A percentile compares a stretch with the other conserved stretches of the same genome.
These are phyloP conservation scores for Emericellopsis cladophorae DNA, from an alignment of 2,329 filamentous ascomycete genomes.

Conservation along the genomic window DNA sequence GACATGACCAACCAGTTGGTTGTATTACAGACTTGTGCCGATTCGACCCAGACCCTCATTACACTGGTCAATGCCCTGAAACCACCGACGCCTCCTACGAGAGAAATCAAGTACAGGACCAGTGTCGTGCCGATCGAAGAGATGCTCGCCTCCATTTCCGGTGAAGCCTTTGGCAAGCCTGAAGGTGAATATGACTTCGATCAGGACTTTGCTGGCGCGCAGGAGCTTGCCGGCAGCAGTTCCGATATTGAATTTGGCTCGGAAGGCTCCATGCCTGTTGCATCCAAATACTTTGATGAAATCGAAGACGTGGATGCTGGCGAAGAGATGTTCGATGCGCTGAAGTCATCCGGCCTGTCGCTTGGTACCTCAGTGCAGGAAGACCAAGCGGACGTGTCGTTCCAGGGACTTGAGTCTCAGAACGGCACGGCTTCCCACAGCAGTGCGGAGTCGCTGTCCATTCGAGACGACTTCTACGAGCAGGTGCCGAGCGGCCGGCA, in stretches of 20 bases:
- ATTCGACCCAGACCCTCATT: constrained; percentile 89
- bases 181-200: constrained; percentile 51
- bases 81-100: constrained; percentile 73
- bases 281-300: constrained; percentile 33
- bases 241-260: constrained; percentile 16
- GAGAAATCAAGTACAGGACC: constrained; percentile 75
- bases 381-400: constrained; percentile 20
- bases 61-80: constrained; percentile 65
- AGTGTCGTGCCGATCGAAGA: constrained; percentile 77
- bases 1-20: constrained; percentile 78
- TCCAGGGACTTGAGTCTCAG: constrained; percentile 14
- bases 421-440: constrained; percentile 4
- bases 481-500: constrained; percentile 39
- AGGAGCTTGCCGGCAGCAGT: constrained; percentile 29
- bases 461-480: constrained; percentile 68
- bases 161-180: constrained; percentile 61
- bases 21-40: constrained; percentile 87
- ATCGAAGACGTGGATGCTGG: constrained; percentile 18
- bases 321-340: constrained; percentile 36
- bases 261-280: constrained; percentile 18
- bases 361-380: constrained; percentile 19
- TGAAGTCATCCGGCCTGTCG: constrained; percentile 18
- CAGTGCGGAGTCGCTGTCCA: constrained; percentile 41
- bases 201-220: constrained; percentile 45
- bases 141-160: constrained; percentile 80